Evolutionary conservation across 208 protist genomes (phyloP).

Genomic region (Trypanosoma mega): DNA sequence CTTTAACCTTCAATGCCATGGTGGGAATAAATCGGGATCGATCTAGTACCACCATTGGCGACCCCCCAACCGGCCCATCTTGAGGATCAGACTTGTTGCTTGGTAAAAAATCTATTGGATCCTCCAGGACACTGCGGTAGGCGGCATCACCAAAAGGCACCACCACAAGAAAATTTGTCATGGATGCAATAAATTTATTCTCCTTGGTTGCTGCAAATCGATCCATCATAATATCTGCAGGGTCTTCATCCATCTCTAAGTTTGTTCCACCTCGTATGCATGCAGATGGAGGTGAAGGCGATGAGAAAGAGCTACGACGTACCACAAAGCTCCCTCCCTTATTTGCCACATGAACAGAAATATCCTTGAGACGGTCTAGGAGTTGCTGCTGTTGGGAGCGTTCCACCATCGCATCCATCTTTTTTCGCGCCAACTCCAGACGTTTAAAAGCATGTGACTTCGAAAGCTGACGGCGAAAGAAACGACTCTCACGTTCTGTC

Average conservation of each 20-base stretch:
- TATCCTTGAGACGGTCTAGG: slow-evolving; percentile 33
- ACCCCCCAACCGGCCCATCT: no score
- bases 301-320: slow-evolving; percentile 14
- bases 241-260: slow-evolving; percentile 9
- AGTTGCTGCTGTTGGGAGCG: slow-evolving; percentile 42
- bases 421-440: slow-evolving; percentile 53
- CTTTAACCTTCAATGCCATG: slow-evolving; percentile 66
- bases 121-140: slow-evolving; percentile 75
- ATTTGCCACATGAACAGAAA: slow-evolving; percentile 49
- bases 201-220: slow-evolving; percentile 38
- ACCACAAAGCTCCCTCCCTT: slow-evolving; percentile 29
- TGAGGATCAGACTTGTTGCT: slow-evolving; percentile 32
- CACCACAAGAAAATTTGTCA: slow-evolving; percentile 73
- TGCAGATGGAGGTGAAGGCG: no score
- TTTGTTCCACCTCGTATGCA: no score
- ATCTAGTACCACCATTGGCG: no score
- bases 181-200: slow-evolving; percentile 54
- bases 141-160: slow-evolving; percentile 82
- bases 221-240: slow-evolving; percentile 20
- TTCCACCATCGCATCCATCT: slow-evolving; percentile 46
- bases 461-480: slow-evolving; percentile 32
- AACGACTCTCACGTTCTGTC: slow-evolving; percentile 28
- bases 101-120: slow-evolving; percentile 42
- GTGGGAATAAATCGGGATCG: slow-evolving; percentile 73
- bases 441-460: slow-evolving; percentile 47